A percentile compares a stretch with the other conserved stretches of the same genome.
These are phyloP conservation scores for Allium sativum DNA, from an alignment of 106 monocot genomes.

Conservation along the genomic window DNA sequence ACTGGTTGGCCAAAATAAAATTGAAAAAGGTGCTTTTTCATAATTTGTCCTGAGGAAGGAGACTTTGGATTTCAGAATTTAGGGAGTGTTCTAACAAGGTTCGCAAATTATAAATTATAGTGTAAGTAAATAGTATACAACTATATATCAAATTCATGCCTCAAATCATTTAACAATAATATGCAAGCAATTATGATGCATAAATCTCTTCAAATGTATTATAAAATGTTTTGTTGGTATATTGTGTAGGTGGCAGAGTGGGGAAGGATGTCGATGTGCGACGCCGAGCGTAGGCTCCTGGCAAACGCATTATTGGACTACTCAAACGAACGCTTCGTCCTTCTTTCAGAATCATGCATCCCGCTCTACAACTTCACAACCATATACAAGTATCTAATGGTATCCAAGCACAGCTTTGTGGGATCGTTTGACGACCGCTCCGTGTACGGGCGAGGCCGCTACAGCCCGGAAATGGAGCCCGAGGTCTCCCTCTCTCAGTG, in stretches of 20 bases:
- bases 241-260: slow-evolving; percentile 11
- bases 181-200: too few relatives aligned
- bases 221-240: too few relatives aligned
- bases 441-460: slow-evolving; percentile 17
- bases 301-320: slow-evolving; percentile 33
- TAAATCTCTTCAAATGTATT: too few relatives aligned
- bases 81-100: too few relatives aligned
- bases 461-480: slow-evolving; percentile 12
- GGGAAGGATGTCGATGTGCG: slow-evolving; percentile 26
- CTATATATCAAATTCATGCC: too few relatives aligned
- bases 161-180: too few relatives aligned
- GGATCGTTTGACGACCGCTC: slow-evolving; percentile 22
- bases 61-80: too few relatives aligned
- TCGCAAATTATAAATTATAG: too few relatives aligned
- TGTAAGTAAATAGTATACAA: too few relatives aligned
- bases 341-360: slow-evolving; percentile 20
- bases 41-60: too few relatives aligned
- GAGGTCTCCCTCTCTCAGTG: slow-evolving; percentile 13
- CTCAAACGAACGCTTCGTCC: slow-evolving; percentile 28
- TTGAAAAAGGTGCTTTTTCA: too few relatives aligned
- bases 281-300: slow-evolving; percentile 31
- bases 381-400: slow-evolving; percentile 19
- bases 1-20: too few relatives aligned
- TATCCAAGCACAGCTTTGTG: slow-evolving; percentile 21
- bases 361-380: slow-evolving; percentile 3